Percentiles rank a stretch among this genome's conserved stretches.
phyloP scores from a whole-genome alignment of 179 eudicot species.

The Monotropa hypopitys region DNA sequence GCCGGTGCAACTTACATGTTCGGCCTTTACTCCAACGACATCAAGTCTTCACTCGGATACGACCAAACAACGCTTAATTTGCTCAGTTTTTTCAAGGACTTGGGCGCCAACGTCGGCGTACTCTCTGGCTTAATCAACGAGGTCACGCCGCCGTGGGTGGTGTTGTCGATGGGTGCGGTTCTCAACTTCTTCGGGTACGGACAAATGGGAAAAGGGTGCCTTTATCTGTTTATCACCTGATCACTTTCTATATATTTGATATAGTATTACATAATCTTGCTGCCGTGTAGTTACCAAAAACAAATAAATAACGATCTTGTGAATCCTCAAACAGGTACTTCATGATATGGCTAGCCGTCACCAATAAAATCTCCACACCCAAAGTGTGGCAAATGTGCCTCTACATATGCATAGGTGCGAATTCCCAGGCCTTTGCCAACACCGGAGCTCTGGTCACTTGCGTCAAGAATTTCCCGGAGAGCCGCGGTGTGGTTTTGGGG shows the following conservation, averaged over 20 bases:
- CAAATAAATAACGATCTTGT: no score
- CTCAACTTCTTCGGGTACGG: conserved; percentile 18
- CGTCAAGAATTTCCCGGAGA: conserved; percentile 19
- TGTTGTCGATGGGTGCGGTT: conserved; percentile 15
- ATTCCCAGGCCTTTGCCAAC: conserved; percentile 19
- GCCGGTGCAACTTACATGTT: conserved; percentile 26
- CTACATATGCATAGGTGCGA: conserved; percentile 22
- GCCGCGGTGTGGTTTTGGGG: conserved; percentile 19
- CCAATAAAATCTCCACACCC: conserved; percentile 16
- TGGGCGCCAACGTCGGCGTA: conserved; percentile 26
- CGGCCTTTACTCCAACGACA: conserved; percentile 22
- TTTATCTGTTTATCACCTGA: no score
- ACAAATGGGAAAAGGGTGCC: no score
- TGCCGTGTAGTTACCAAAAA: no score
- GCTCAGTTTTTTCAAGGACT: conserved; percentile 22
- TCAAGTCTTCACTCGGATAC: conserved; percentile 25
- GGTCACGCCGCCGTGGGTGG: conserved; percentile 22
- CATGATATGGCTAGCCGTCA: conserved; percentile 29
- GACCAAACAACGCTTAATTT: conserved; percentile 27
- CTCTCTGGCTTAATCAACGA: conserved; percentile 23
- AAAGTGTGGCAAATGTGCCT: conserved; percentile 30
- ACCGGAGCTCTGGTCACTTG: conserved; percentile 17
- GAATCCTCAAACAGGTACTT: conserved; percentile 14
- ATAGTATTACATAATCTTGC: no score
- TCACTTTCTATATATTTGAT: no score